Evolutionary conservation across 2,329 filamentous ascomycete species (phyloP), one percentile per base, ranked within the genome.

Genomic region (Monosporascus sp.): DNA sequence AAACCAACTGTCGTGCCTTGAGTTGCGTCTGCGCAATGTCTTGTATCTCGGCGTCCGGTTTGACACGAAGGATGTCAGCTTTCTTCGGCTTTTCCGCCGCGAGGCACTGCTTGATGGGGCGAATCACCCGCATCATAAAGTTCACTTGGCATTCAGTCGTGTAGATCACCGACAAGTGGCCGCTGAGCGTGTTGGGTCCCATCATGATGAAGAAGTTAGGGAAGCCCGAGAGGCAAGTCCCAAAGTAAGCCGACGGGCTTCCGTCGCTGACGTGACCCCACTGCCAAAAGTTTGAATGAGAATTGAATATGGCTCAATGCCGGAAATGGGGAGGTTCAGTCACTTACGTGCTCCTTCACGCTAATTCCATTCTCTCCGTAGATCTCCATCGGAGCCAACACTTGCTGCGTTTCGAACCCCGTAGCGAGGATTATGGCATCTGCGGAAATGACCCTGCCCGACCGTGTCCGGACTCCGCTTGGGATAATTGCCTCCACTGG

Each of bases 121-220:
- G n/a, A n/a, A n/a, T n/a, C n/a, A n/a, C n/a, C n/a, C n/a, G n/a
- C n/a, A n/a, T n/a, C n/a, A n/a, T n/a, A n/a, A n/a, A 52, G 54
- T 68, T 49, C 24, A 59, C 62, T 36, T 66, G 61, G 3, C 53
- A 57, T 46, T 66, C 62, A 41, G 56, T 64, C 47, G 57, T 60
- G 50, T 61, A 65, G 6, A 66, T 54, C 1, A 57, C 64, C 17
- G 63, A 66, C 53, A 65, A 66, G 56, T 64, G 60, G 37, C 59
- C 62, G 3, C 60, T 61, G 53, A 64, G 63, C 2, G 62, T 63
- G 38, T 62, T 66, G 19, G 61, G 62, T 1, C 64, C 64, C 5
- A 64, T 64, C 27, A 68, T 41, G 27, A 68, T 67, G 34, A 57
- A 63, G n/a, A 68, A 53, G 51, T 70, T 70, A 34, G 67, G 67